phyloP scores from a whole-genome alignment of 305 asterid species.

The Fraxinus ornus region DNA sequence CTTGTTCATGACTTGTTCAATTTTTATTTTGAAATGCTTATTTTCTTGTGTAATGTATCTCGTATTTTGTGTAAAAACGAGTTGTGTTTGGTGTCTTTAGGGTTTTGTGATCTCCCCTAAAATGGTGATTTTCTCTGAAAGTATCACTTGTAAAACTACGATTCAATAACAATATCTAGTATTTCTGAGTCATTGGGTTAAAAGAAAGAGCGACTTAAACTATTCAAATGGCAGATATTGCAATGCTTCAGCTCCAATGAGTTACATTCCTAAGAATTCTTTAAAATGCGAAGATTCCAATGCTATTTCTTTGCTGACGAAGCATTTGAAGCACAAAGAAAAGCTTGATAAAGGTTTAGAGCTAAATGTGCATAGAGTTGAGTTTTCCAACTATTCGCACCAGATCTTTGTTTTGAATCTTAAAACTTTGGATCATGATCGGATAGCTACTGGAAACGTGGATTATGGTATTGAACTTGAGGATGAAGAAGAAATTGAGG shows the following conservation, averaged over 20 bases:
- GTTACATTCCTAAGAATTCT: slow-evolving; percentile 45
- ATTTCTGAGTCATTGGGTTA: slow-evolving; percentile 44
- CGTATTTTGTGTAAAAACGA: no score
- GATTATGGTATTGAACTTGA: slow-evolving; percentile 30
- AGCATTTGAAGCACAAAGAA: slow-evolving; percentile 20
- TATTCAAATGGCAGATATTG: slow-evolving; percentile 45
- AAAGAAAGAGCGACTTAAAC: slow-evolving; percentile 24
- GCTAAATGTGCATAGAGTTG: slow-evolving; percentile 22
- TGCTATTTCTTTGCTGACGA: slow-evolving; percentile 25
- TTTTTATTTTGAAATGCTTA: no score
- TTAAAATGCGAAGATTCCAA: slow-evolving; percentile 29
- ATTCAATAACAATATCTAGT: slow-evolving; percentile 33
- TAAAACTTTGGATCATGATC: slow-evolving; percentile 20
- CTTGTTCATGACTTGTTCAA: no score
- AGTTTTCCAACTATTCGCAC: slow-evolving; percentile 17
- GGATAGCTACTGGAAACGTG: slow-evolving; percentile 18
- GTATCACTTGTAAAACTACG: slow-evolving; percentile 36
- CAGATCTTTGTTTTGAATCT: slow-evolving; percentile 18
- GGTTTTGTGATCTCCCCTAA: not conserved
- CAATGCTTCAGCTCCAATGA: slow-evolving; percentile 43
- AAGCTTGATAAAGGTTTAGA: slow-evolving; percentile 16
- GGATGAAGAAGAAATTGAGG: slow-evolving; percentile 38
- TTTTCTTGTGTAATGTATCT: no score
- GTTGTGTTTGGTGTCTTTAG: not conserved
- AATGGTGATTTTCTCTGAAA: slow-evolving; percentile 33